Evolutionary conservation across 2,329 filamentous ascomycete genomes (phyloP).

Genomic region (Fusarium sp.): DNA sequence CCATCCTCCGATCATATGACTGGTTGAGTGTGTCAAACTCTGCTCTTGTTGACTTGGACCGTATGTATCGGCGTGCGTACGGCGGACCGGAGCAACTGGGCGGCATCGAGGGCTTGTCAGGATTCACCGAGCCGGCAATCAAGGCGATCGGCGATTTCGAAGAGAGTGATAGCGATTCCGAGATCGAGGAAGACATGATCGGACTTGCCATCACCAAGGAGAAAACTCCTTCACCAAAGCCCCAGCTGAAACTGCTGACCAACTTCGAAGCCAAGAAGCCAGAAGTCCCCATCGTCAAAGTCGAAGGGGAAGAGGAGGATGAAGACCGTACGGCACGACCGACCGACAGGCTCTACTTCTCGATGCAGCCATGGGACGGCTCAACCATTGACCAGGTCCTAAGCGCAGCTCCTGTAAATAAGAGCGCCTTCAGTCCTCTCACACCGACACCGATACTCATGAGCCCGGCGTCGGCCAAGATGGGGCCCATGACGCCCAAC

Average conservation of each 20-base stretch:
- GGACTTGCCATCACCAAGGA: constrained; percentile 43
- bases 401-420: constrained; percentile 39
- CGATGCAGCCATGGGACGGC: constrained; percentile 46
- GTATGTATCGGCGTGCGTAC: constrained; percentile 68
- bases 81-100: constrained; percentile 60
- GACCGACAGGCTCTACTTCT: constrained; percentile 44
- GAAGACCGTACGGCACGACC: constrained; percentile 54
- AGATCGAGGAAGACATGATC: constrained; percentile 36
- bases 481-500: constrained; percentile 68
- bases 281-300: background rate
- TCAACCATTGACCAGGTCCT: constrained; percentile 61
- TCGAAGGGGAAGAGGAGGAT: constrained; percentile 44
- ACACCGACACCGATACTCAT: constrained; percentile 38
- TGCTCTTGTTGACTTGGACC: constrained; percentile 65
- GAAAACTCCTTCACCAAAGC: constrained; percentile 44
- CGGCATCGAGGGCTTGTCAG: constrained; percentile 58
- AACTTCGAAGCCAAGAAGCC: constrained; percentile 49
- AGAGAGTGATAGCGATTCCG: constrained; percentile 39
- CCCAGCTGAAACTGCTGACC: constrained; percentile 58
- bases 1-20: constrained; percentile 67
- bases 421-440: constrained; percentile 37
- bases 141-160: constrained; percentile 38
- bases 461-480: constrained; percentile 38
- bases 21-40: constrained; percentile 65
- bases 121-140: constrained; percentile 38